Evolutionary conservation across 768 basidiomycete genomes (phyloP).

Genomic region (Serendipita vermifera): DNA sequence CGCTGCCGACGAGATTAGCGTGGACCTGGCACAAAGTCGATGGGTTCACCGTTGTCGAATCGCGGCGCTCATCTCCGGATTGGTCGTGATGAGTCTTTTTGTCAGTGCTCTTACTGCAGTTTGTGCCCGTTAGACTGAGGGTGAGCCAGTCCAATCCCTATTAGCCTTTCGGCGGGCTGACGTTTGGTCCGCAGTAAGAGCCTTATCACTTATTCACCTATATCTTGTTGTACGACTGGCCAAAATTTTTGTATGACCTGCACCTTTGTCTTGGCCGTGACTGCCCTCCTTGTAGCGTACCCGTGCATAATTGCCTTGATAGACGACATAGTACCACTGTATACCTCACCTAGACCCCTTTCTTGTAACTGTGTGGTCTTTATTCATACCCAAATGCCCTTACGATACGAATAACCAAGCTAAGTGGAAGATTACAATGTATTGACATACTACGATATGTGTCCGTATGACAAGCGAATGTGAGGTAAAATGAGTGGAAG

Average conservation of each 20-base stretch:
- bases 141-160: too few relatives aligned
- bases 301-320: not conserved
- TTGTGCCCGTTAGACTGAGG: not conserved
- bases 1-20: not conserved
- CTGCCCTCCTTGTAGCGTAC: not conserved
- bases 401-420: too few relatives aligned
- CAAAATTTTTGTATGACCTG: not conserved
- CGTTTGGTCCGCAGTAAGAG: too few relatives aligned
- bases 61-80: not conserved
- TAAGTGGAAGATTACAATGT: too few relatives aligned
- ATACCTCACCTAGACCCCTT: not conserved
- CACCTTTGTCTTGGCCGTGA: not conserved
- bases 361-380: conserved; percentile 7
- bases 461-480: too few relatives aligned
- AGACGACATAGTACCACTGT: not conserved
- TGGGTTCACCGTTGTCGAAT: conserved; percentile 1
- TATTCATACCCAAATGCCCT: too few relatives aligned
- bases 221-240: not conserved
- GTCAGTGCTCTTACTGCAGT: not conserved
- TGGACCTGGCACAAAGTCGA: not conserved
- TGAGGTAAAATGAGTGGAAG: too few relatives aligned
- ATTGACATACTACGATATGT: too few relatives aligned
- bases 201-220: too few relatives aligned
- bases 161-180: too few relatives aligned
- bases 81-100: not conserved